These are phyloP conservation scores for Tilletia caries DNA, from an alignment of 1,284 basidiomycete genomes.

Conservation along the genomic window DNA sequence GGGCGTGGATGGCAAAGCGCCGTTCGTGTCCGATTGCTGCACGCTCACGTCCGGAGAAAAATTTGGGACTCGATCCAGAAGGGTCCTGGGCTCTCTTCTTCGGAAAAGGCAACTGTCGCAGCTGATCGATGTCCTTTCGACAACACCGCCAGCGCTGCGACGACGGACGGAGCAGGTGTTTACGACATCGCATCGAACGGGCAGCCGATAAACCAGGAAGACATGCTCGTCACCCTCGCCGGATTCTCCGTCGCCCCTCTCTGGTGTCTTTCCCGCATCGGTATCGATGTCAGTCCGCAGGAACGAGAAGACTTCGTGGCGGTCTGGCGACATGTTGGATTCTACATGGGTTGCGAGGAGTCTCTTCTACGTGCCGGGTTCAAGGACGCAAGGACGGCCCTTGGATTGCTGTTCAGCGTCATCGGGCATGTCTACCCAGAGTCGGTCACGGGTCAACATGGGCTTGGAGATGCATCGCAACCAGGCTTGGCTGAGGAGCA, in stretches of 20 bases:
- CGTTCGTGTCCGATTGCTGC: constrained; percentile 57
- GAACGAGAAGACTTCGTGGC: constrained; percentile 55
- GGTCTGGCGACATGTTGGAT: constrained; percentile 59
- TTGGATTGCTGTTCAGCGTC: constrained; percentile 57
- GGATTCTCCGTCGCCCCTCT: constrained; percentile 58
- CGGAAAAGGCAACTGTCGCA: too few relatives aligned
- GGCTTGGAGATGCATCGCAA: background rate
- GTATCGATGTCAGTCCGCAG: constrained; percentile 37
- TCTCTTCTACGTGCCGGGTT: constrained; percentile 57
- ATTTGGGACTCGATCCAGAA: constrained; percentile 24
- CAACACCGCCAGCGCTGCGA: too few relatives aligned
- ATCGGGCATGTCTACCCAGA: constrained; percentile 56
- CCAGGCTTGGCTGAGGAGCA: background rate
- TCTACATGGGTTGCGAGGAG: constrained; percentile 58
- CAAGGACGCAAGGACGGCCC: constrained; percentile 42
- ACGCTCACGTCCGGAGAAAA: constrained; percentile 57
- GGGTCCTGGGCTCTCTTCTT: background rate
- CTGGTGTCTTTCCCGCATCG: constrained; percentile 56
- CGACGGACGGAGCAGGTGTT: too few relatives aligned
- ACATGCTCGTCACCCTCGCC: constrained; percentile 58
- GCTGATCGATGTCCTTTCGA: background rate
- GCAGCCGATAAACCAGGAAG: constrained; percentile 59
- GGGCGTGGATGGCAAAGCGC: constrained; percentile 57
- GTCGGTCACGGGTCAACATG: too few relatives aligned
- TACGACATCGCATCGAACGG: constrained; percentile 35